Conservation (phyloP, 2,329 filamentous ascomycete species). For the Trematosphaeria pertusa region DNA sequence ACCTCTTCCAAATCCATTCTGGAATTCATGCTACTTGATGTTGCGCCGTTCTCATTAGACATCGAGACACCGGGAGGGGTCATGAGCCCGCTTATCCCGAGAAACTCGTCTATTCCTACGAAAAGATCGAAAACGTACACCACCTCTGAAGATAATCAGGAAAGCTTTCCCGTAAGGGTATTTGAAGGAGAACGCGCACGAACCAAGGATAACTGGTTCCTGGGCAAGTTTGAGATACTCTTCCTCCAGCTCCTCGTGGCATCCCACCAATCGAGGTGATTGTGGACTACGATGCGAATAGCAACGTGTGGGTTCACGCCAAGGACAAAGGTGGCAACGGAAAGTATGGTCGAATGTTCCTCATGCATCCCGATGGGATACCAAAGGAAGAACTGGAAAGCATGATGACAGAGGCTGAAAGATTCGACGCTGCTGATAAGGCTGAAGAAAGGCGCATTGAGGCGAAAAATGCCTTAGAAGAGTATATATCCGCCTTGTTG, state of each 20-base stretch:
- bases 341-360: too few species aligned
- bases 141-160: constrained; percentile 91
- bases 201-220: constrained; percentile 93
- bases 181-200: constrained; percentile 88
- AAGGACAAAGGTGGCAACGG: too few species aligned
- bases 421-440: constrained; percentile 2
- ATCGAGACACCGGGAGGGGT: constrained; percentile 93
- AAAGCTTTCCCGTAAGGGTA: constrained; percentile 87
- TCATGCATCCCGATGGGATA: constrained; percentile 74
- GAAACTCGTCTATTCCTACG: too few species aligned
- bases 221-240: constrained; percentile 94
- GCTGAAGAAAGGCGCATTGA: constrained; percentile 5
- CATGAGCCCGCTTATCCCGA: constrained; percentile 93
- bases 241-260: constrained; percentile 59
- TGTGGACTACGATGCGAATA: constrained; percentile 1
- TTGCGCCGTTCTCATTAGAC: constrained; percentile 89
- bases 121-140: constrained; percentile 96
- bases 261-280: constrained; percentile 10
- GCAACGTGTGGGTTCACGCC: too few species aligned
- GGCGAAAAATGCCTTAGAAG: constrained; percentile 5
- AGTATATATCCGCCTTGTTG: too few species aligned
- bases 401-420: background rate
- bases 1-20: constrained; percentile 65
- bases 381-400: background rate
- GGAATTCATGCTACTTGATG: constrained; percentile 86